A percentile compares a stretch with the other conserved stretches of the same genome.
Evolutionary conservation across 805 yeast genomes (phyloP).

Genomic region (Myxozyma lipomycoides): DNA sequence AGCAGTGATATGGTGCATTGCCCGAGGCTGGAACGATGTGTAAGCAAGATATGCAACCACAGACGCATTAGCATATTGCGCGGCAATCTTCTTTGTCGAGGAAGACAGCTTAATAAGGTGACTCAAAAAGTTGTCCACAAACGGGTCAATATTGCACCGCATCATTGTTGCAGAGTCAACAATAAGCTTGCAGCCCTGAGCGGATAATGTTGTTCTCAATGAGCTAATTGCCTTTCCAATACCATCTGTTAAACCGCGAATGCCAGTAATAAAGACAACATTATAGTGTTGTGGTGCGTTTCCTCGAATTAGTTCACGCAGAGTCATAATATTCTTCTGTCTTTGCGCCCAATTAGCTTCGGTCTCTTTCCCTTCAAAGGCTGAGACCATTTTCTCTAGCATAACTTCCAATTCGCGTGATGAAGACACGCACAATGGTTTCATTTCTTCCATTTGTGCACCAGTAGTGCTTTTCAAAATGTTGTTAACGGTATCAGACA

Average conservation of each 20-base stretch:
- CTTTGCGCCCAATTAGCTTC: conserved; percentile 82
- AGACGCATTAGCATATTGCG: conserved; percentile 53
- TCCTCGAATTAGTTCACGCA: conserved; percentile 62
- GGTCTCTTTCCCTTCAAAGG: conserved; percentile 71
- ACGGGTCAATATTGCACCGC: conserved; percentile 32
- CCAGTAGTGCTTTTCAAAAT: background rate
- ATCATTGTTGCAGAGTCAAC: conserved; percentile 50
- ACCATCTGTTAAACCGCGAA: conserved; percentile 51
- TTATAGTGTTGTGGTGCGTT: conserved; percentile 43
- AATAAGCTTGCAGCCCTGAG: conserved; percentile 68
- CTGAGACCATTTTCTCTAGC: conserved; percentile 34
- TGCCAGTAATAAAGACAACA: conserved; percentile 37
- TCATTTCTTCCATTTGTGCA: conserved; percentile 39
- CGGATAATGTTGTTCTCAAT: conserved; percentile 75
- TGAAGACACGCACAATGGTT: conserved; percentile 36
- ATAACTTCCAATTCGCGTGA: conserved; percentile 35
- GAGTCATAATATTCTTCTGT: conserved; percentile 54
- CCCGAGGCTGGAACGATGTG: conserved; percentile 50
- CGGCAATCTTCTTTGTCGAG: conserved; percentile 61
- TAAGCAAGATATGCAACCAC: conserved; percentile 42
- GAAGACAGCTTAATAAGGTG: conserved; percentile 52
- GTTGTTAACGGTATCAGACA: background rate
- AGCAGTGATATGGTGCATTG: conserved; percentile 47
- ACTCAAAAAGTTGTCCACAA: conserved; percentile 50
- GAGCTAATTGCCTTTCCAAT: conserved; percentile 65